Conservation (phyloP, 306 rosid genomes). For the Fagus crenata region DNA sequence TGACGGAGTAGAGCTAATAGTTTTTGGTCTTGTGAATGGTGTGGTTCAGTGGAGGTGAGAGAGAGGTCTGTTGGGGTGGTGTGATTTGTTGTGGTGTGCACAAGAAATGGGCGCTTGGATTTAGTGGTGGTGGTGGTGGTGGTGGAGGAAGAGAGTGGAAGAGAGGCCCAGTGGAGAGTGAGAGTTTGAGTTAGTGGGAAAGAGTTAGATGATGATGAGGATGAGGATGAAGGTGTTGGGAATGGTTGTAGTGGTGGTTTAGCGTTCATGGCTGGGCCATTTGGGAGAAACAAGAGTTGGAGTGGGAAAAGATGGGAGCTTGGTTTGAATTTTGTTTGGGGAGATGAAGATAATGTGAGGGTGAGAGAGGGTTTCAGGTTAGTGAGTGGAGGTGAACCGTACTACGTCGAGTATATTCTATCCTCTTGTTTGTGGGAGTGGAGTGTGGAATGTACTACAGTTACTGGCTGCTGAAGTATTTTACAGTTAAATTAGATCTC, state of each 20-base stretch:
- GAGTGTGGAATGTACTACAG: no score
- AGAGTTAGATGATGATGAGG: constrained; percentile 29
- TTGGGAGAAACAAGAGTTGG: constrained; percentile 3
- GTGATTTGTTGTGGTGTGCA: constrained; percentile 37
- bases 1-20: constrained; percentile 70
- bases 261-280: constrained; percentile 71
- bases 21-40: constrained; percentile 49
- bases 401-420: constrained; percentile 47
- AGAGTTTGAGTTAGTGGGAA: constrained; percentile 26
- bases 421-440: constrained; percentile 40
- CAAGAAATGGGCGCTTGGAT: constrained; percentile 24
- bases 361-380: neutral
- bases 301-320: neutral
- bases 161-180: constrained; percentile 29
- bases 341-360: constrained; percentile 22
- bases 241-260: constrained; percentile 33
- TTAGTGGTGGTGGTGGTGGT: constrained; percentile 15
- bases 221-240: constrained; percentile 22
- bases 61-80: constrained; percentile 39
- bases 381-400: constrained; percentile 37
- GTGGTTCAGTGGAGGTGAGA: constrained; percentile 23
- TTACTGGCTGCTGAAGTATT: neutral
- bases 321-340: neutral
- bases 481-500: no score
- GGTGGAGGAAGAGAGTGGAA: constrained; percentile 36